A percentile compares a stretch with the other conserved stretches of the same genome.
phyloP scores from a whole-genome alignment of 2,329 filamentous ascomycete species.

The Venturia effusa region DNA sequence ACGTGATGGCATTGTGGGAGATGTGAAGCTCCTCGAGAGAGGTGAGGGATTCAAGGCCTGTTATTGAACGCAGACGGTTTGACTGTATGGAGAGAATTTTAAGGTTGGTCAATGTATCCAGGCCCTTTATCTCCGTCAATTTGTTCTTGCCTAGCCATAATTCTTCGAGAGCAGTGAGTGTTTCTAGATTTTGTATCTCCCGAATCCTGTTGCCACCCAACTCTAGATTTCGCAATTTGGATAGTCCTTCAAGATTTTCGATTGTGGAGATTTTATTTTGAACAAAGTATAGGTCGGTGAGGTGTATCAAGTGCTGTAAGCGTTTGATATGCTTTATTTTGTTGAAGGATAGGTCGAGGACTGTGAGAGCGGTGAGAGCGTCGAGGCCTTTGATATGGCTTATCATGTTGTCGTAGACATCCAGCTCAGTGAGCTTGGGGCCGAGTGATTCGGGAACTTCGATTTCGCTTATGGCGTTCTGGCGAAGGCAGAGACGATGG shows the following conservation, averaged over 20 bases:
- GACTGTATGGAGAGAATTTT: constrained; percentile 89
- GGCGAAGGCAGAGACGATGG: constrained; percentile 73
- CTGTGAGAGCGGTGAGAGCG: constrained; percentile 61
- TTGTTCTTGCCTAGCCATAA: constrained; percentile 97
- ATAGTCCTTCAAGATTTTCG: constrained; percentile 68
- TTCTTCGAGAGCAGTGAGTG: constrained; percentile 67
- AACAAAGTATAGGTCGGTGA: constrained; percentile 82
- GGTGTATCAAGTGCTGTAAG: constrained; percentile 61
- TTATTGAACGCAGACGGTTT: constrained; percentile 74
- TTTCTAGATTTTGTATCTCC: constrained; percentile 70
- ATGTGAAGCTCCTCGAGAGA: constrained; percentile 89
- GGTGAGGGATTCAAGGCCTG: constrained; percentile 61
- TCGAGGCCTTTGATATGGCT: constrained; percentile 78
- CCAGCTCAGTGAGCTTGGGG: constrained; percentile 65
- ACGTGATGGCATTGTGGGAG: constrained; percentile 81
- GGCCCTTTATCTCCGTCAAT: constrained; percentile 66
- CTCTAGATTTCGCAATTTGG: constrained; percentile 71
- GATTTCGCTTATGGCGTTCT: constrained; percentile 72
- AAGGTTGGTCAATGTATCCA: constrained; percentile 65
- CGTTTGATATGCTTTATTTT: constrained; percentile 98
- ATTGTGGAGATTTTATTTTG: constrained; percentile 89
- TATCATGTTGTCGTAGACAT: constrained; percentile 95
- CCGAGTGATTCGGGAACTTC: constrained; percentile 60
- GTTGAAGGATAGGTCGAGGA: constrained; percentile 91
- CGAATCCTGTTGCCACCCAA: constrained; percentile 86